These are phyloP conservation scores for Sporothrix brunneoviolacea DNA, from an alignment of 2,329 filamentous ascomycete genomes.

Conservation along the genomic window DNA sequence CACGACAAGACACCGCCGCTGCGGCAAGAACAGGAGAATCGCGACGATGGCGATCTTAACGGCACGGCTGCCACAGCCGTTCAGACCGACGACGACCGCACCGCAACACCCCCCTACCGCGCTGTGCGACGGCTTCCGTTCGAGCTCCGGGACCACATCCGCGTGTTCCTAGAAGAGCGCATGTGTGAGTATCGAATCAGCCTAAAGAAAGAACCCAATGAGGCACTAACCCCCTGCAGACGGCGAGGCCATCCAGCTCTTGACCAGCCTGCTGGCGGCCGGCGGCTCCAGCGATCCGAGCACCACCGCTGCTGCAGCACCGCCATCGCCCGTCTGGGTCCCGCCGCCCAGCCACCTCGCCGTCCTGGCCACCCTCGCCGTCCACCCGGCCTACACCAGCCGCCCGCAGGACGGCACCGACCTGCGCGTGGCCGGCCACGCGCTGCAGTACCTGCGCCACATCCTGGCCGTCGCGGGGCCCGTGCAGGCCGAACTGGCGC, in stretches of 20 bases:
- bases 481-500: constrained; percentile 59
- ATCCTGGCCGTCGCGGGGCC: constrained; percentile 61
- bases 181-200: constrained; percentile 38
- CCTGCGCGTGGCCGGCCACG: constrained; percentile 55
- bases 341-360: constrained; percentile 69
- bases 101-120: constrained; percentile 36
- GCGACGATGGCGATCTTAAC: not conserved
- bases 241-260: constrained; percentile 53
- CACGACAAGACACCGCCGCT: not conserved
- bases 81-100: not conserved
- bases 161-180: constrained; percentile 69
- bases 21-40: not conserved
- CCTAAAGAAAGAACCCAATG: not conserved
- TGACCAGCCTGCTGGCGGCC: constrained; percentile 56
- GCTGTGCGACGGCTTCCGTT: constrained; percentile 50
- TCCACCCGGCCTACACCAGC: constrained; percentile 75
- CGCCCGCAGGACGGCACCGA: constrained; percentile 57
- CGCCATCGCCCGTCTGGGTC: constrained; percentile 46
- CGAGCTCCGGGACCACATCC: constrained; percentile 59
- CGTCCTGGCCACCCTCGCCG: constrained; percentile 70
- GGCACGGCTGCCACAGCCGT: not conserved
- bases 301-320: not conserved
- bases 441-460: constrained; percentile 64
- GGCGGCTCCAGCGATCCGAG: constrained; percentile 31
- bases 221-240: too few relatives aligned